These are phyloP conservation scores for Sclerospora graminicola DNA, from an alignment of 352 stramenopile genomes.

Conservation along the genomic window DNA sequence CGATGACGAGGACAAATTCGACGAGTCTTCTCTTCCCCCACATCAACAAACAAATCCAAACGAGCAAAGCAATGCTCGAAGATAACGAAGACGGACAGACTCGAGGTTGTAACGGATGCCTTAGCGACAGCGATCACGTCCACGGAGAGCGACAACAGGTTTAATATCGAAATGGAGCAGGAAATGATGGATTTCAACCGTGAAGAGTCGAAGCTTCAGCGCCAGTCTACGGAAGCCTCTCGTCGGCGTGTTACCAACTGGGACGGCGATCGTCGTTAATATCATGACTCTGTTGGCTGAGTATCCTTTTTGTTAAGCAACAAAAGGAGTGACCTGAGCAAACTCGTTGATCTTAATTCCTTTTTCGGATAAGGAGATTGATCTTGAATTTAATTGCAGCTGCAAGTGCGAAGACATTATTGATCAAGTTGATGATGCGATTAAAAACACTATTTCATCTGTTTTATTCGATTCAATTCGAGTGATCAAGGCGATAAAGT, in stretches of 20 bases:
- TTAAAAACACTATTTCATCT: slow-evolving; percentile 25
- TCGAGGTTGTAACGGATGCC: no score
- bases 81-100: no score
- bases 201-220: no score
- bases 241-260: slow-evolving; percentile 3
- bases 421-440: slow-evolving; percentile 7
- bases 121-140: no score
- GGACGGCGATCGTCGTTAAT: slow-evolving; percentile 18
- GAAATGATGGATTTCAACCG: no score
- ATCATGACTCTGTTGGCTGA: slow-evolving; percentile 20
- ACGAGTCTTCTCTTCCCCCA: no score
- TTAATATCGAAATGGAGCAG: no score
- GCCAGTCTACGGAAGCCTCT: no score
- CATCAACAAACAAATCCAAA: no score
- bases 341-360: slow-evolving; percentile 11
- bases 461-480: slow-evolving; percentile 14
- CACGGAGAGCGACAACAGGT: no score
- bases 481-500: slow-evolving; percentile 10
- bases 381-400: slow-evolving; percentile 30
- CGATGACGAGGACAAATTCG: no score
- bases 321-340: slow-evolving; percentile 25
- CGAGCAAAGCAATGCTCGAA: no score
- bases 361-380: slow-evolving; percentile 32
- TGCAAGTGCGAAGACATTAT: slow-evolving; percentile 8
- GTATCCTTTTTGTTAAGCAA: slow-evolving; percentile 14